These are phyloP conservation scores for Schizosaccharomyces japonicus DNA, from an alignment of 805 yeast genomes.

Conservation along the genomic window DNA sequence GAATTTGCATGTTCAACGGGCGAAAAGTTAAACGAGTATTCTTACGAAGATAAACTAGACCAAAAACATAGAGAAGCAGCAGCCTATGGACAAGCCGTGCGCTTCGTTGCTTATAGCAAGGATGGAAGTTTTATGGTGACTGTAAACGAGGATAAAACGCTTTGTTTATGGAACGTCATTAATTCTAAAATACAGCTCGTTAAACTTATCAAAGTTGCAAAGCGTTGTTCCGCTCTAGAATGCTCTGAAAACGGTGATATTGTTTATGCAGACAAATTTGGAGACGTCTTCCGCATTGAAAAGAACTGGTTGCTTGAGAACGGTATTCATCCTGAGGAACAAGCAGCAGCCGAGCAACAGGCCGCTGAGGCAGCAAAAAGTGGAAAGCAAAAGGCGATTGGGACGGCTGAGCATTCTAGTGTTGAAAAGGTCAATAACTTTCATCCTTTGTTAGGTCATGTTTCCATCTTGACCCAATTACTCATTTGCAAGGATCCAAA, in stretches of 20 bases:
- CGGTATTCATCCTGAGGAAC: too few relatives aligned
- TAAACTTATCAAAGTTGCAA: background rate
- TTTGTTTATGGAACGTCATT: background rate
- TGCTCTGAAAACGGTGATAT: slow-evolving; percentile 14
- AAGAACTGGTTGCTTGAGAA: slow-evolving; percentile 17
- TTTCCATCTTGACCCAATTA: slow-evolving; percentile 79
- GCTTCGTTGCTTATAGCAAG: background rate
- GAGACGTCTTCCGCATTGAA: slow-evolving; percentile 59
- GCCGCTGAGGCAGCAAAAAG: too few relatives aligned
- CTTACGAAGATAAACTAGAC: background rate
- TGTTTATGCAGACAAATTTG: slow-evolving; percentile 79
- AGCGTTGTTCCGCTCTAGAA: background rate
- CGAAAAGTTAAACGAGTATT: background rate
- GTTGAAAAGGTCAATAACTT: slow-evolving; percentile 12
- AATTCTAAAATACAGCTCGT: background rate
- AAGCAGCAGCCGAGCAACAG: too few relatives aligned
- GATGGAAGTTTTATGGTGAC: background rate
- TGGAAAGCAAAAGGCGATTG: too few relatives aligned
- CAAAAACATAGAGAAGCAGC: slow-evolving; percentile 2
- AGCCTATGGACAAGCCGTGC: background rate
- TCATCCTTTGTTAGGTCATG: slow-evolving; percentile 76
- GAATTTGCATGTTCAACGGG: background rate
- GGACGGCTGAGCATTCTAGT: slow-evolving; percentile 15
- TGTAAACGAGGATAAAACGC: background rate
- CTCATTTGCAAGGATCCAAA: slow-evolving; percentile 22